phyloP scores from a whole-genome alignment of 257 asterid species.

The Haberlea rhodopensis region DNA sequence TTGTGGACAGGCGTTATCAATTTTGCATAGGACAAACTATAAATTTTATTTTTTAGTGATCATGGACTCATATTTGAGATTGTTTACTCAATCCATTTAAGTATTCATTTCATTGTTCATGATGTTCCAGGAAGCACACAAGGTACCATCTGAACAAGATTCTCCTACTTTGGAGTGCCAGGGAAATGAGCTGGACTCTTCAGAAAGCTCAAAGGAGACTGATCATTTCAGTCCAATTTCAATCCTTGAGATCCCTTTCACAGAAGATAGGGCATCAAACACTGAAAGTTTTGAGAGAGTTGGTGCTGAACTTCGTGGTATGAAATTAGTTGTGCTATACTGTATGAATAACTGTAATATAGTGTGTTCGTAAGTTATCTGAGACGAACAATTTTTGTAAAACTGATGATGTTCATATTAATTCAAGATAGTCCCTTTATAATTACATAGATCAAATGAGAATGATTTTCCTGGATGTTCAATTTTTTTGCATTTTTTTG shows the following conservation, averaged over 20 bases:
- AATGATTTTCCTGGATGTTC: background rate
- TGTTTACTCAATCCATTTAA: background rate
- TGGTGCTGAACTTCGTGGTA: slow-evolving; percentile 79
- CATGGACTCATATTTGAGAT: background rate
- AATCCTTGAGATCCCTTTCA: slow-evolving; percentile 62
- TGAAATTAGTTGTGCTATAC: slow-evolving; percentile 22
- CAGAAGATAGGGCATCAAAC: slow-evolving; percentile 52
- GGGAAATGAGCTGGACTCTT: slow-evolving; percentile 28
- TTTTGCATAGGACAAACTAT: too few species aligned
- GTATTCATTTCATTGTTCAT: background rate
- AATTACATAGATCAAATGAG: background rate
- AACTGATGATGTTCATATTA: too few species aligned
- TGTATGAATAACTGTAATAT: background rate
- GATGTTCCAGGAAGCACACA: slow-evolving; percentile 25
- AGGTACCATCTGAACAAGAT: slow-evolving; percentile 17
- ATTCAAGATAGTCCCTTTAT: background rate
- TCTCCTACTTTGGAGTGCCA: background rate
- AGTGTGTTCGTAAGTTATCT: background rate
- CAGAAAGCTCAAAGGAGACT: slow-evolving; percentile 63
- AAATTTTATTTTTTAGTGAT: too few species aligned
- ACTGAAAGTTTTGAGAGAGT: slow-evolving; percentile 80
- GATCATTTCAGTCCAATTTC: slow-evolving; percentile 87
- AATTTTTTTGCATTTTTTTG: slow-evolving; percentile 8
- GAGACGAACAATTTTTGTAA: background rate
- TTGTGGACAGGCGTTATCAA: too few species aligned